Percentiles rank a stretch among this genome's conserved stretches.
These are phyloP conservation scores for Cyclotella choctawhatcheeana DNA, from an alignment of 108 stramenopile genomes.

Conservation along the genomic window DNA sequence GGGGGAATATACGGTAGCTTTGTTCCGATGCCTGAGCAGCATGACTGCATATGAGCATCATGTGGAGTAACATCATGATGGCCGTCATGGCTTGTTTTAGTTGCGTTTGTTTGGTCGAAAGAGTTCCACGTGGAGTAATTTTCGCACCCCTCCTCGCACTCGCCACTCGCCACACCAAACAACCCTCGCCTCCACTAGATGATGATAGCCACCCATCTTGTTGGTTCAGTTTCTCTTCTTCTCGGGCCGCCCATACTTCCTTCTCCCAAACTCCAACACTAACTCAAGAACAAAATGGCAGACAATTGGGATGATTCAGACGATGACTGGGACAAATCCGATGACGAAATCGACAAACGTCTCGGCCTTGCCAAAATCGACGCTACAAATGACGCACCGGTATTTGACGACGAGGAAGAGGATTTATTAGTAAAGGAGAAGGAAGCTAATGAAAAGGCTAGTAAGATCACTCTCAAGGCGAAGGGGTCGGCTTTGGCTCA, in stretches of 20 bases:
- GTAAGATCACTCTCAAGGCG: slow-evolving; percentile 57
- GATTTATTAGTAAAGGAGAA: slow-evolving; percentile 88
- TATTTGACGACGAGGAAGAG: slow-evolving; percentile 87
- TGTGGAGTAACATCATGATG: too few species aligned
- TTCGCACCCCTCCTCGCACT: neutral
- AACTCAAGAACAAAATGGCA: slow-evolving; percentile 55
- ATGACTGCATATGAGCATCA: too few species aligned
- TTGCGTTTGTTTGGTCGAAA: too few species aligned
- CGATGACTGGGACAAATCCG: slow-evolving; percentile 90
- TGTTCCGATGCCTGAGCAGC: neutral
- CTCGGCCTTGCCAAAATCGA: slow-evolving; percentile 64
- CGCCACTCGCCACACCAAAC: neutral
- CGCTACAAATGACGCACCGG: slow-evolving; percentile 42
- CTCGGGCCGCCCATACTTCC: neutral
- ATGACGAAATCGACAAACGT: slow-evolving; percentile 77
- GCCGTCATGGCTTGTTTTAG: too few species aligned
- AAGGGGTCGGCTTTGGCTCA: slow-evolving; percentile 87
- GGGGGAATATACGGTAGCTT: slow-evolving; percentile 65
- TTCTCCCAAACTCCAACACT: neutral
- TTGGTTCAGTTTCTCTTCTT: slow-evolving; percentile 56
- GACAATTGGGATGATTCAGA: slow-evolving; percentile 89
- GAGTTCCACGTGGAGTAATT: too few species aligned
- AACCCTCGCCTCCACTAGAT: neutral
- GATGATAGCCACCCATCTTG: slow-evolving; percentile 83
- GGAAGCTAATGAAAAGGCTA: slow-evolving; percentile 53